Evolutionary conservation across 164 flowering plant species (phyloP).

Genomic region (Buxus sempervirens): DNA sequence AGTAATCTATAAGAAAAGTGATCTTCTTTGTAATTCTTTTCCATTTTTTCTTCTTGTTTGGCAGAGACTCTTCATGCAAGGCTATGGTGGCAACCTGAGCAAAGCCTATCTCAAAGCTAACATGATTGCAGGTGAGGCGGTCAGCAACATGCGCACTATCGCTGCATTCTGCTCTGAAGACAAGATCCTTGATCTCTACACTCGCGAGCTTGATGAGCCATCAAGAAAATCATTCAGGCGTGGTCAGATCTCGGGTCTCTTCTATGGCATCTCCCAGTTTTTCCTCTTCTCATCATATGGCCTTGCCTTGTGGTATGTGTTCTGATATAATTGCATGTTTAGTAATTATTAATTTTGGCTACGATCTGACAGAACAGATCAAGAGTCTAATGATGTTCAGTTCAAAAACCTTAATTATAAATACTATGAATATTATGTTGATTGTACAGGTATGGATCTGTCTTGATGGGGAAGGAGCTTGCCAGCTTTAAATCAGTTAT

Average conservation of each 20-base stretch:
- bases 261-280: conserved; percentile 86
- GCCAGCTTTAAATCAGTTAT: conserved; percentile 85
- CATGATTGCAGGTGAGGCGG: conserved; percentile 97
- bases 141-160: conserved; percentile 88
- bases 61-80: conserved; percentile 94
- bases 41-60: neutral
- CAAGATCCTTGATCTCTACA: conserved; percentile 74
- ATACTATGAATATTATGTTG: neutral
- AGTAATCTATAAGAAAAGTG: no score
- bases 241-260: conserved; percentile 89
- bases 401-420: neutral
- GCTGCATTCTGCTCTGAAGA: conserved; percentile 92
- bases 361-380: no score
- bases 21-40: no score
- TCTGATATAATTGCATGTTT: neutral
- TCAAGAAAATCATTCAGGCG: conserved; percentile 63
- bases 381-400: neutral
- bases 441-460: conserved; percentile 76
- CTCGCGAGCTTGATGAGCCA: conserved; percentile 72
- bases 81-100: conserved; percentile 92
- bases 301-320: conserved; percentile 84
- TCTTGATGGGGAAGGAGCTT: conserved; percentile 79
- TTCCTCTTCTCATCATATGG: conserved; percentile 92
- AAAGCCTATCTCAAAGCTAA: conserved; percentile 93
- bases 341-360: neutral